Base-by-base conservation (phyloP, 2,329 filamentous ascomycete genomes). In the Aphanoascus verrucosus region DNA sequence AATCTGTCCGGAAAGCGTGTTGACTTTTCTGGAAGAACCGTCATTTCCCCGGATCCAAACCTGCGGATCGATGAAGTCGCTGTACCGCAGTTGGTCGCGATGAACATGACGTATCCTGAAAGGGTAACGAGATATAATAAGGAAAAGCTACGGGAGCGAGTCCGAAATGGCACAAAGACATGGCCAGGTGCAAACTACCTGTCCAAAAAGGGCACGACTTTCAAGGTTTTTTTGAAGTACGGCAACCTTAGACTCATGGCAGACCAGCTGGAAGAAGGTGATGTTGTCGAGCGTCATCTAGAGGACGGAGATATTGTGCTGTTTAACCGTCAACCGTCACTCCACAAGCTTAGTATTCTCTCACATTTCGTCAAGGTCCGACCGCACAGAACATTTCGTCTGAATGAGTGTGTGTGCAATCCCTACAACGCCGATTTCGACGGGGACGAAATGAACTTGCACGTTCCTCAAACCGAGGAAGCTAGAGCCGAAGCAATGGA, bases 361-460 rank as follows among this genome's bases (percentile, higher is more conserved):
- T 91, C 87, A 65, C 93, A 98, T 74, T 83, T 86, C 64, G 93
- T 85, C 62, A 96, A 96, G 69, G 82, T 98, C 47, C 82, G 93
- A 48, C 93, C 91, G 0, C 94, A 93, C 84, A 83, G 90, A 68
- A 98, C 93, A 0, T 97, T 98, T 67, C 85, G 93, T 52, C 77
- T 98, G 15, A 98, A 98, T 66, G 93, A 98, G 68, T 98, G 93
- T 79, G 93, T 95, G 1, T 98, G 93, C 71, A 90, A 86, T 57
- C 93, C 93, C 2, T 98, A 98, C 76, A 98, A 98, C 62, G 93
- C 93, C 53, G 93, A 98, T 79, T 98, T 98, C 61, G 93, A 98
- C 63, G 93, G 93, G 56, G 93, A 98, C 62, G 93, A 98, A 69
- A 98, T 98, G 93, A 98, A 98, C 63, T 72, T 98, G 46, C 93